phyloP scores from a whole-genome alignment of 192 early-diverging fungal species.

The Linnemannia hyalina region DNA sequence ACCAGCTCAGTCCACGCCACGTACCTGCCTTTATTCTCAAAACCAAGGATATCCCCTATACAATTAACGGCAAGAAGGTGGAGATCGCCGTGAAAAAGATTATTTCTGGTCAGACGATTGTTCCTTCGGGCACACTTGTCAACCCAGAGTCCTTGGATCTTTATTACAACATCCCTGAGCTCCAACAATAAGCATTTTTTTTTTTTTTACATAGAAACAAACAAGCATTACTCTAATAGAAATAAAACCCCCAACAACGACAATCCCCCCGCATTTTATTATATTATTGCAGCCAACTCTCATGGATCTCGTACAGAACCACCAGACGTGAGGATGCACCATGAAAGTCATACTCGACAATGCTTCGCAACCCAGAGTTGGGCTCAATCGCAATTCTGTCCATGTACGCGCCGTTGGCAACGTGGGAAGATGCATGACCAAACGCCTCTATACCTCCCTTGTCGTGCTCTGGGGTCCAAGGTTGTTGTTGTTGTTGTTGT shows the following conservation, averaged over 20 bases:
- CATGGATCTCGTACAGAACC: neutral
- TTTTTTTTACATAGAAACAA: neutral
- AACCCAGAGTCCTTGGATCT: conserved; percentile 92
- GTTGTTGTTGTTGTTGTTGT: neutral
- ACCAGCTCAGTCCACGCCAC: conserved; percentile 90
- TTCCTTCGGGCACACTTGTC: conserved; percentile 83
- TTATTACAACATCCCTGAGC: conserved; percentile 85
- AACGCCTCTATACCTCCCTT: neutral
- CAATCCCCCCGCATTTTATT: neutral
- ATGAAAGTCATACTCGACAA: neutral
- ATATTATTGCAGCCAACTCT: neutral
- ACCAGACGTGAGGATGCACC: neutral
- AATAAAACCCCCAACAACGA: neutral
- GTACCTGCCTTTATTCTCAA: conserved; percentile 90
- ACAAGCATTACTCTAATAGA: neutral
- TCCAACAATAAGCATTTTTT: conserved; percentile 47
- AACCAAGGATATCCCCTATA: conserved; percentile 91
- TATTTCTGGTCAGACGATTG: conserved; percentile 82
- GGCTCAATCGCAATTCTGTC: neutral
- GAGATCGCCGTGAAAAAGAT: conserved; percentile 96
- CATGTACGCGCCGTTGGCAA: neutral
- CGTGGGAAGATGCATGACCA: neutral
- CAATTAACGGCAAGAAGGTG: conserved; percentile 97
- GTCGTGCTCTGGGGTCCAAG: neutral
- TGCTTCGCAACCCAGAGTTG: neutral